A percentile compares a stretch with the other conserved stretches of the same genome.
phyloP scores from a whole-genome alignment of 176 grass and related monocot species.

The Zea mays region DNA sequence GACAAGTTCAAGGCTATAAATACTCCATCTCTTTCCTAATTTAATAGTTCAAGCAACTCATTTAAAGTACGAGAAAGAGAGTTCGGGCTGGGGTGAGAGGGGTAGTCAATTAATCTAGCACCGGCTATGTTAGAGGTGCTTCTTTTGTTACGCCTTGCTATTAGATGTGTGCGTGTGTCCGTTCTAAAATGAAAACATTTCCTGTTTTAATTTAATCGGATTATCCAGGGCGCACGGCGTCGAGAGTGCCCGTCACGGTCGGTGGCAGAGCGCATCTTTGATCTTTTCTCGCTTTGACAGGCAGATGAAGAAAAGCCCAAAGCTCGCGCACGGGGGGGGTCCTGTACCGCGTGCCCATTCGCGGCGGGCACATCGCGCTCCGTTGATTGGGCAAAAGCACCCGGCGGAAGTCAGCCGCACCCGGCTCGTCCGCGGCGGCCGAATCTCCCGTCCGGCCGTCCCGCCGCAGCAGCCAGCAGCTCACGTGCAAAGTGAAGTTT shows the following conservation, averaged over 20 bases:
- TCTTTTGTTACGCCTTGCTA: no score
- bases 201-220: no score
- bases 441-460: slow-evolving; percentile 1
- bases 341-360: background rate
- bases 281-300: background rate
- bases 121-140: no score
- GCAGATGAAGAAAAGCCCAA: background rate
- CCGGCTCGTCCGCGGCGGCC: background rate
- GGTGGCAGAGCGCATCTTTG: background rate
- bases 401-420: slow-evolving; percentile 10
- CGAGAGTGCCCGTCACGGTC: slow-evolving; percentile 15
- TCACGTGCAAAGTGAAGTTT: slow-evolving; percentile 2
- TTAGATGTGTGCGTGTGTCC: no score
- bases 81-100: no score
- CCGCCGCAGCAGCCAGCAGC: background rate
- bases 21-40: no score
- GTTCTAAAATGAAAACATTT: no score
- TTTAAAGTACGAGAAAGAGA: no score
- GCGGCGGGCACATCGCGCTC: background rate
- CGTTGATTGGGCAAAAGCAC: background rate
- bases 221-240: background rate
- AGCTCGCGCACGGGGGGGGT: background rate
- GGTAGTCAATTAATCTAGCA: no score
- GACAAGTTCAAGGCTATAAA: no score
- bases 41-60: no score